Evolutionary conservation across 148 eudicot genomes (phyloP).

Genomic region (Beta vulgaris): DNA sequence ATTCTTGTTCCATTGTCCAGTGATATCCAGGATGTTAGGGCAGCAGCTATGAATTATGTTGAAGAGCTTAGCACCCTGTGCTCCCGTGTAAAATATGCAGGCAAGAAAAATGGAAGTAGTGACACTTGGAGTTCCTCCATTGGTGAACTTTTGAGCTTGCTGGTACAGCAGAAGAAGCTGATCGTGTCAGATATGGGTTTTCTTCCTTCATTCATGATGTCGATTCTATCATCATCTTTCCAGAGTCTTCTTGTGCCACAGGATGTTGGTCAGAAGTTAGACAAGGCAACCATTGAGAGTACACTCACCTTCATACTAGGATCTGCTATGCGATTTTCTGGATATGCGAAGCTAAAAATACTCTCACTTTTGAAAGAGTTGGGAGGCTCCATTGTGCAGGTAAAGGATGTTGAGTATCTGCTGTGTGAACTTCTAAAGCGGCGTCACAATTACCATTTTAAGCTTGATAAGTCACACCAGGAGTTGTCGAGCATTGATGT

Average conservation of each 20-base stretch:
- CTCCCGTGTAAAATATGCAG: constrained; percentile 40
- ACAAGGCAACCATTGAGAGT: constrained; percentile 47
- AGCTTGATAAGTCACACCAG: constrained; percentile 28
- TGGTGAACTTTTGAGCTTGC: constrained; percentile 52
- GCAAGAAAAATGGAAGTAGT: constrained; percentile 53
- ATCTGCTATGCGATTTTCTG: constrained; percentile 56
- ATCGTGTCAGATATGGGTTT: constrained; percentile 66
- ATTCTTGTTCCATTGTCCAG: constrained; percentile 70
- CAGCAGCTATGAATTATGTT: constrained; percentile 78
- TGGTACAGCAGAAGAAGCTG: constrained; percentile 77
- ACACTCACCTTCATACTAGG: constrained; percentile 51
- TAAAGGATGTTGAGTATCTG: constrained; percentile 47
- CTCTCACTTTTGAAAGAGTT: constrained; percentile 66
- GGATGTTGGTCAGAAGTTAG: constrained; percentile 54
- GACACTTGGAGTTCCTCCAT: constrained; percentile 51
- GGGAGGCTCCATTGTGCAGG: constrained; percentile 53
- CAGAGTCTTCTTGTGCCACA: constrained; percentile 59
- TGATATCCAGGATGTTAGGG: constrained; percentile 58
- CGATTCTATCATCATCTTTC: constrained; percentile 53
- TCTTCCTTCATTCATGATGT: constrained; percentile 60
- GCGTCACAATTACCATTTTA: constrained; percentile 41
- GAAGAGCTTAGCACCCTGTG: constrained; percentile 59
- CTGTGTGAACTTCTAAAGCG: constrained; percentile 57
- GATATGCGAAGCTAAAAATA: constrained; percentile 64
- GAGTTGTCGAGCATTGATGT: constrained; percentile 57